Evolutionary conservation across 2,329 filamentous ascomycete genomes (phyloP).

Genomic region (Aphanocladium album): DNA sequence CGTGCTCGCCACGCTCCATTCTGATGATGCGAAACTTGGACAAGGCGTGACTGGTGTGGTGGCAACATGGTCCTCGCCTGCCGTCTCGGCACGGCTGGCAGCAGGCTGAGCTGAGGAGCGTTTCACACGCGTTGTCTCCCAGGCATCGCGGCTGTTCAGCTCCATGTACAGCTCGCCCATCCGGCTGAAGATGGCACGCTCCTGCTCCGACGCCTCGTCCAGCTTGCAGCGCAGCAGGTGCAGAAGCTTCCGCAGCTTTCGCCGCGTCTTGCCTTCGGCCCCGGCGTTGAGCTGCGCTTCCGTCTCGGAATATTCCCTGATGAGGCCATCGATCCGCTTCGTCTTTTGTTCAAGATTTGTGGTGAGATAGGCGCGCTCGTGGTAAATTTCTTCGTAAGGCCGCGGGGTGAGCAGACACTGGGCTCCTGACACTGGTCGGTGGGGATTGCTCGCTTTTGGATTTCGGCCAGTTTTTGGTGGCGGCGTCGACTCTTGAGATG

Average conservation of each 20-base stretch:
- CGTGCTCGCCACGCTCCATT: conserved; percentile 6
- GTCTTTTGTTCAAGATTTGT: conserved; percentile 37
- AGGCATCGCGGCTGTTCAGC: conserved; percentile 39
- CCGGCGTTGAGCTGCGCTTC: conserved; percentile 29
- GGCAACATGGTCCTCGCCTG: conserved; percentile 24
- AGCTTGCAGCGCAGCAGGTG: conserved; percentile 38
- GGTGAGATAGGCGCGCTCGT: conserved; percentile 44
- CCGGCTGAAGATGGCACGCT: conserved; percentile 39
- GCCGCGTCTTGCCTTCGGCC: conserved; percentile 21
- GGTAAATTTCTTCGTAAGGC: conserved; percentile 37
- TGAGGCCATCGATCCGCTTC: conserved; percentile 31
- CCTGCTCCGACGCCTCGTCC: conserved; percentile 39
- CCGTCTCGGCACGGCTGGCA: not conserved
- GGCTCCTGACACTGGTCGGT: not conserved
- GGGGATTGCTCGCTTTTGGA: not conserved
- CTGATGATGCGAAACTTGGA: conserved; percentile 14
- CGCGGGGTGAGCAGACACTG: conserved; percentile 30
- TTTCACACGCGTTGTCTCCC: conserved; percentile 18
- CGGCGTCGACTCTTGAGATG: not conserved
- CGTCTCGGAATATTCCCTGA: conserved; percentile 31
- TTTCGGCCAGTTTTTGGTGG: not conserved
- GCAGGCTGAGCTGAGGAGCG: not conserved
- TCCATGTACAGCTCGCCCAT: conserved; percentile 48
- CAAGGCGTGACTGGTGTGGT: conserved; percentile 14
- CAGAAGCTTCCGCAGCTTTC: conserved; percentile 36